Evolutionary conservation across 2,329 filamentous ascomycete species (phyloP), one percentile per base, ranked within the genome.

Genomic region (Alternaria postmessia): DNA sequence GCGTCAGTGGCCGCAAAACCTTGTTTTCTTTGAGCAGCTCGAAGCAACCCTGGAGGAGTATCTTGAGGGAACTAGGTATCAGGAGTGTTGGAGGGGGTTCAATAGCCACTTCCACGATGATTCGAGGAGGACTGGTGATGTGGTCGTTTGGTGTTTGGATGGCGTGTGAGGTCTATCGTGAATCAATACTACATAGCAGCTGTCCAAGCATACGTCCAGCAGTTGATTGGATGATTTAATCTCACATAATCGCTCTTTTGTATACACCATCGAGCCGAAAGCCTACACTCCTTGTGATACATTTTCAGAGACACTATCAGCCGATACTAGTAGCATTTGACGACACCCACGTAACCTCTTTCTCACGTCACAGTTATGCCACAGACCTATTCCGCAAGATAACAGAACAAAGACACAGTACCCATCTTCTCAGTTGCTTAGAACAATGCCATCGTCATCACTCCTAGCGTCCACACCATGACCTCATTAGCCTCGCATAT

Each of bases 51-150:
- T 89, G 67, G 74, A 72, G 26, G 66, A 67, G 18, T 65, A 81
- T 7, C 74, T 88, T 49, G 76, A 73, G 0, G 57, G 72, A 51
- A 85, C 80, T 22, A 76, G 76, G 30, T 90, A 90, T 71, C 75
- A 67, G 30, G 85, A 88, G 75, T 89, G 86, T 69, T 86, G 82
- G 81, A 81, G 86, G 49, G 84, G 84, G 5, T 88, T 84, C 74
- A 90, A 89, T 68, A 85, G 83, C 32, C 84, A 85, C 60, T 88
- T 83, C 78, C 87, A 89, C 72, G 88, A 89, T 67, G 88, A 90
- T 74, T 81, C 78, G 80, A 82, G 88, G 57, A 81, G 88, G 54
- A 78, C 77, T 22, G 88, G 88, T n/a, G 87, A 89, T 75, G 83
- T 90, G 32, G 74, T 89, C 20, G 86, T 88, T 26, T 89, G 86